Evolutionary conservation across 23 red algal species (phyloP).

Genomic region (Chondrus crispus): DNA sequence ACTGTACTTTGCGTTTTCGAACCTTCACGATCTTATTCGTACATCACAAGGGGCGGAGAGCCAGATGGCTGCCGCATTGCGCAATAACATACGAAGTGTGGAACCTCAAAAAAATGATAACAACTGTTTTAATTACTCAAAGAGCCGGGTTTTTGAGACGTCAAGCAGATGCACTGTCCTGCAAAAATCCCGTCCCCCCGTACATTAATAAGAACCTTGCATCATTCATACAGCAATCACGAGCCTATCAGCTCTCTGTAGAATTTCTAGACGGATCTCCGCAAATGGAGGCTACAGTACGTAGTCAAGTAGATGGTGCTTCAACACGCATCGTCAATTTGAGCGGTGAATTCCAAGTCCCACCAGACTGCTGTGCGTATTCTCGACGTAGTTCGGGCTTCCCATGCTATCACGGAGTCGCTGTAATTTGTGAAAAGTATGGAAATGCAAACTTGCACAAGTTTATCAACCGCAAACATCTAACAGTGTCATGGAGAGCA

Average conservation of each 20-base stretch:
- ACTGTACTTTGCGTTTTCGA: neutral
- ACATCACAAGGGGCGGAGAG: neutral
- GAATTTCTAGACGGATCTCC: neutral
- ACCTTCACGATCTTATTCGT: neutral
- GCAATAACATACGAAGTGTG: neutral
- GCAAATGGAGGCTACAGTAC: neutral
- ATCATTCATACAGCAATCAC: neutral
- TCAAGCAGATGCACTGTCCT: neutral
- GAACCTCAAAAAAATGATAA: neutral
- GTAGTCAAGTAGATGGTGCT: neutral
- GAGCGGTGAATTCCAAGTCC: neutral
- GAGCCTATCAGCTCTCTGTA: neutral
- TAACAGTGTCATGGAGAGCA: neutral
- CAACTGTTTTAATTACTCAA: neutral
- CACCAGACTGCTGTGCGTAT: constrained; percentile 1
- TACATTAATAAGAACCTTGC: neutral
- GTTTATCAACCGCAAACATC: neutral
- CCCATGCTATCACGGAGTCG: neutral
- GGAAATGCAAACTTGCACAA: neutral
- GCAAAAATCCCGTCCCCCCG: neutral
- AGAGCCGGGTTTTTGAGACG: neutral
- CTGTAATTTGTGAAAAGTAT: neutral
- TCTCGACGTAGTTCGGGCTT: neutral
- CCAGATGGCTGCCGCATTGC: neutral
- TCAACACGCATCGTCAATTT: neutral